Conservation (phyloP, 129 eudicot genomes). For the Centrapalus pauciflorus region DNA sequence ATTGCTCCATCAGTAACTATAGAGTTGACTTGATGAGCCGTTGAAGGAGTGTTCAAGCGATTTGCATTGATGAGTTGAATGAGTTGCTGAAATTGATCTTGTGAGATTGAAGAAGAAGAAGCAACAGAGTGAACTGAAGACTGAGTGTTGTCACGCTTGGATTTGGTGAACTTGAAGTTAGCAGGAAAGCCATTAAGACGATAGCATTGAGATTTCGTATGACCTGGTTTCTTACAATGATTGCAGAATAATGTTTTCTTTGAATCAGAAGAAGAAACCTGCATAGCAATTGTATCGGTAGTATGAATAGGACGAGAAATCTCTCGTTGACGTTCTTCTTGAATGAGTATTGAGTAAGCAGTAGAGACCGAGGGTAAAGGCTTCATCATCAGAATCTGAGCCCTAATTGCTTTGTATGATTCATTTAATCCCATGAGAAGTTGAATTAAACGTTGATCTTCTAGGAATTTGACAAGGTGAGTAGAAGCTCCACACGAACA, state of each 20-base stretch:
- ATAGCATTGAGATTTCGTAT: not conserved
- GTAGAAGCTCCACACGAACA: too few relatives aligned
- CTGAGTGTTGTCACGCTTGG: not conserved
- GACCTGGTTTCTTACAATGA: too few relatives aligned
- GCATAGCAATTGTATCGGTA: not conserved
- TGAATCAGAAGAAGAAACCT: not conserved
- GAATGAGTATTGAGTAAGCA: not conserved
- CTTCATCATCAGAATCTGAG: not conserved
- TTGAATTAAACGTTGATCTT: too few relatives aligned
- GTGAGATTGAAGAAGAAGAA: not conserved
- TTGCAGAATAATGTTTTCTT: not conserved
- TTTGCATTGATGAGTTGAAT: not conserved
- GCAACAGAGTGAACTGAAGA: not conserved
- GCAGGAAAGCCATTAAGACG: not conserved
- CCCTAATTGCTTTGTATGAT: too few relatives aligned
- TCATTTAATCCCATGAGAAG: not conserved
- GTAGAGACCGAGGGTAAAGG: not conserved
- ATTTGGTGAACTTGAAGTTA: not conserved
- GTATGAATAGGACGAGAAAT: not conserved
- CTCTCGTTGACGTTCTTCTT: not conserved
- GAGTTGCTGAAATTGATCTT: not conserved
- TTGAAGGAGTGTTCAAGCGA: not conserved
- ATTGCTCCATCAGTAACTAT: not conserved
- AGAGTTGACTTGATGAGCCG: not conserved
- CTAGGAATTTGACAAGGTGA: too few relatives aligned